A percentile compares a stretch with the other conserved stretches of the same genome.
phyloP scores from a whole-genome alignment of 805 yeast species.

The Suhomyces faveliae region DNA sequence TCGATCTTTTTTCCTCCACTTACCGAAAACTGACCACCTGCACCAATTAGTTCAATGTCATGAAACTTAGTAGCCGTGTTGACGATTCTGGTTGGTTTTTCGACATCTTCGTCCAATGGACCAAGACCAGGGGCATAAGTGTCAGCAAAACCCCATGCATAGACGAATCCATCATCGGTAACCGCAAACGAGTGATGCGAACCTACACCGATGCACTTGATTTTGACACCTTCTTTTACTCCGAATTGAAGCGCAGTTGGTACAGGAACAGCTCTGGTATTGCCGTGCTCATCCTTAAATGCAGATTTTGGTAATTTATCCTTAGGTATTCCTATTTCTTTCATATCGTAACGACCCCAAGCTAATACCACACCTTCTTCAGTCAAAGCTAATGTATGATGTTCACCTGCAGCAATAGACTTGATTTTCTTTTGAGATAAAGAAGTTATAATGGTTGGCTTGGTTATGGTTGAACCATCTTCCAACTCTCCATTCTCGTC shows the following conservation, averaged over 20 bases:
- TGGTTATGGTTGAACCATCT: constrained; percentile 78
- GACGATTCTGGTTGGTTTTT: constrained; percentile 80
- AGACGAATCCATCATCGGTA: constrained; percentile 78
- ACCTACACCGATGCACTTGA: constrained; percentile 66
- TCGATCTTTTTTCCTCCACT: constrained; percentile 75
- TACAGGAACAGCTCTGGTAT: constrained; percentile 78
- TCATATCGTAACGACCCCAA: constrained; percentile 94
- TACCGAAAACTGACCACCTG: constrained; percentile 95
- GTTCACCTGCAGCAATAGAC: constrained; percentile 88
- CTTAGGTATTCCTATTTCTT: constrained; percentile 78
- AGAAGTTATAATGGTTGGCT: constrained; percentile 71
- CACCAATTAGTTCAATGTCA: constrained; percentile 71
- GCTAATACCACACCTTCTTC: constrained; percentile 70
- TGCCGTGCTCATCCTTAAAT: constrained; percentile 75
- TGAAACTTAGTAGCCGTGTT: constrained; percentile 91
- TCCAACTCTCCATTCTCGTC: constrained; percentile 65
- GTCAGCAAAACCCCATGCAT: constrained; percentile 98
- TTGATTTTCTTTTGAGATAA: constrained; percentile 58
- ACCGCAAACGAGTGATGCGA: constrained; percentile 91
- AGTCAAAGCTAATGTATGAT: constrained; percentile 79
- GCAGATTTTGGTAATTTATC: constrained; percentile 68
- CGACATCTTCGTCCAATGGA: constrained; percentile 84
- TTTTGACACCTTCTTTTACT: constrained; percentile 25
- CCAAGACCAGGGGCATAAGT: constrained; percentile 97
- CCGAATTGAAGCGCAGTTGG: constrained; percentile 63